phyloP scores from a whole-genome alignment of 768 basidiomycete genomes.

The Xanthoconium stramineum region DNA sequence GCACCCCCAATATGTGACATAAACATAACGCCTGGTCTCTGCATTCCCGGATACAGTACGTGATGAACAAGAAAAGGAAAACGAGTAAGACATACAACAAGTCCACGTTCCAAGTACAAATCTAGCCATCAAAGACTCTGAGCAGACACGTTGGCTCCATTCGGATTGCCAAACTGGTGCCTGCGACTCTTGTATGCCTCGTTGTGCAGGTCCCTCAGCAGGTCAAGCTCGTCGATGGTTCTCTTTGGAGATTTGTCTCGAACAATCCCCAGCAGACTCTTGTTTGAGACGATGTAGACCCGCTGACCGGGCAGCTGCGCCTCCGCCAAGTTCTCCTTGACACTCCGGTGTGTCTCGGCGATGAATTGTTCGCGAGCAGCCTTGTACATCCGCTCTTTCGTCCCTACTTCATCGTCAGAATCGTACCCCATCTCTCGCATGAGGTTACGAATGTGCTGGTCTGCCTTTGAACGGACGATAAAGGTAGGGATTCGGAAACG shows the following conservation, averaged over 20 bases:
- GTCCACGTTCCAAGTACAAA: background rate
- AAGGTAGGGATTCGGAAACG: conserved; percentile 35
- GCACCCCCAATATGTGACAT: background rate
- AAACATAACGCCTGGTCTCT: background rate
- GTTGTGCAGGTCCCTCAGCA: conserved; percentile 23
- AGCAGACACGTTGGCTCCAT: background rate
- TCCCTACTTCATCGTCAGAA: conserved; percentile 18
- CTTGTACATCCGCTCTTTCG: conserved; percentile 18
- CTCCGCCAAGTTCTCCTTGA: conserved; percentile 22
- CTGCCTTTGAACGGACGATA: conserved; percentile 37
- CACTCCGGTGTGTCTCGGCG: conserved; percentile 21
- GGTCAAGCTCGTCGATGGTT: conserved; percentile 27
- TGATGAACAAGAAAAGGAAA: background rate
- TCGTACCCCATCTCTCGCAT: conserved; percentile 28
- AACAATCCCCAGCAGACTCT: conserved; percentile 22
- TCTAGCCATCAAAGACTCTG: conserved; percentile 10
- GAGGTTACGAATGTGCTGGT: conserved; percentile 30
- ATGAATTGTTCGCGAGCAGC: conserved; percentile 29
- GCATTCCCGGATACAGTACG: background rate
- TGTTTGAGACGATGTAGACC: conserved; percentile 30
- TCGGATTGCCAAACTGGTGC: conserved; percentile 7
- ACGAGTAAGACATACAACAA: background rate
- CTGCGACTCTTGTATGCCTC: conserved; percentile 13
- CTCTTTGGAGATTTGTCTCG: conserved; percentile 20
- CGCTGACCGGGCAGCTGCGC: conserved; percentile 28